Evolutionary conservation across 169 alveolate genomes (phyloP).

Genomic region (Cryptosporidium sp.): DNA sequence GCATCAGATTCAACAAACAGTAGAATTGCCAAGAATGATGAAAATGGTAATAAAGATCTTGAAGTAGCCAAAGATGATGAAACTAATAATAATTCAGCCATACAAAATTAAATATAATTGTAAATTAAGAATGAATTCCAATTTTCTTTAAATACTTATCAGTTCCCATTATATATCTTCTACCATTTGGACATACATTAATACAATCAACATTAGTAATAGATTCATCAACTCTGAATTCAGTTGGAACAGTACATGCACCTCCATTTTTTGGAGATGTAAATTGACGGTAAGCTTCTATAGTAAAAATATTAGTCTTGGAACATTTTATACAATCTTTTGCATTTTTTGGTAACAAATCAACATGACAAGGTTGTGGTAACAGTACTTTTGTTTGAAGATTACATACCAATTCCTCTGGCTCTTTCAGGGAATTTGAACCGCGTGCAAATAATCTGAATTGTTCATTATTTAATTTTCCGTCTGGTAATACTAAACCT

Average conservation of each 20-base stretch:
- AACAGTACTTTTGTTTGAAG: conserved; percentile 46
- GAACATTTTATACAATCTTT: conserved; percentile 58
- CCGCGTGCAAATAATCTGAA: conserved; percentile 64
- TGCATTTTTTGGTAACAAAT: conserved; percentile 36
- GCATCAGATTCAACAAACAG: conserved; percentile 45
- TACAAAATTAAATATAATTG: conserved; percentile 2
- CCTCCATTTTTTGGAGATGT: conserved; percentile 68
- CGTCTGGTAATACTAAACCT: conserved; percentile 61
- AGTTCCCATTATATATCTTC: conserved; percentile 56
- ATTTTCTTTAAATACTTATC: conserved; percentile 23
- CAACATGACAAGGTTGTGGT: conserved; percentile 56
- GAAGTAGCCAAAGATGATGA: conserved; percentile 68
- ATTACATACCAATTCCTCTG: conserved; percentile 70
- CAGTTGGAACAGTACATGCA: conserved; percentile 53
- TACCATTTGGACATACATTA: conserved; percentile 73
- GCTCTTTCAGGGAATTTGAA: conserved; percentile 70
- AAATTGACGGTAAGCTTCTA: conserved; percentile 56
- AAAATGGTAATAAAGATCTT: conserved; percentile 35
- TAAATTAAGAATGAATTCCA: conserved; percentile 8
- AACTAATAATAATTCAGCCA: not conserved
- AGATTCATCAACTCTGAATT: conserved; percentile 37
- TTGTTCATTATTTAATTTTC: conserved; percentile 61
- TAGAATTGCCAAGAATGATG: conserved; percentile 43
- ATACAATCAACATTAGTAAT: conserved; percentile 21
- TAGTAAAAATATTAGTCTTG: conserved; percentile 38